A percentile compares a stretch with the other conserved stretches of the same genome.
phyloP scores from a whole-genome alignment of 106 monocot genomes.

The Xerophyta viscosa region DNA sequence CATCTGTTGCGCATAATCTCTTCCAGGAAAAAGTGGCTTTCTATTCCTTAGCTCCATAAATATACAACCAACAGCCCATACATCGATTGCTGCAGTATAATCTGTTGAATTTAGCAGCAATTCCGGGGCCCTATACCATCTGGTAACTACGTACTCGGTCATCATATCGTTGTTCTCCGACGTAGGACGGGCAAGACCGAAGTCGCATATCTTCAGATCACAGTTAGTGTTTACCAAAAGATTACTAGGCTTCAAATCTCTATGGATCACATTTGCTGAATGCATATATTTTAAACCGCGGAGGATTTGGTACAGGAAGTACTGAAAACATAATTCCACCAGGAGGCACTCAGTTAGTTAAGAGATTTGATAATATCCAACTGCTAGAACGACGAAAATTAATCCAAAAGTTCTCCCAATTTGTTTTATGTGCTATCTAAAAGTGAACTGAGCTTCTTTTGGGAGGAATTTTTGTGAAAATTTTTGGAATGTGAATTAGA shows the following conservation, averaged over 20 bases:
- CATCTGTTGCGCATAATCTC: constrained; percentile 97
- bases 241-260: constrained; percentile 95
- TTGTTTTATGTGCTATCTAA: too few species aligned
- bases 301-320: constrained; percentile 94
- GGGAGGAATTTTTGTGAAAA: too few species aligned
- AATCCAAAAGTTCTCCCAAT: too few species aligned
- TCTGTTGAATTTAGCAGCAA: constrained; percentile 85
- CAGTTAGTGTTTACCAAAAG: constrained; percentile 83
- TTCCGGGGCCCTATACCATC: constrained; percentile 96
- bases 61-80: constrained; percentile 97
- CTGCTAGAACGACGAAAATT: too few species aligned
- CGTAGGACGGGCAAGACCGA: constrained; percentile 83
- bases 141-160: constrained; percentile 95
- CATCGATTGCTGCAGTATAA: constrained; percentile 90
- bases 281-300: constrained; percentile 94
- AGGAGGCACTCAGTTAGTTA: neutral
- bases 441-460: too few species aligned
- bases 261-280: constrained; percentile 89
- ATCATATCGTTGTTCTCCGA: constrained; percentile 79
- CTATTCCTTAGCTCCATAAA: constrained; percentile 96
- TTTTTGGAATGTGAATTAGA: too few species aligned
- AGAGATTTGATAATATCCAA: too few species aligned
- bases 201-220: constrained; percentile 95
- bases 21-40: constrained; percentile 73
- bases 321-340: constrained; percentile 36